These are phyloP conservation scores for Rhodocollybia butyracea DNA, from an alignment of 768 basidiomycete species.

Conservation along the genomic window DNA sequence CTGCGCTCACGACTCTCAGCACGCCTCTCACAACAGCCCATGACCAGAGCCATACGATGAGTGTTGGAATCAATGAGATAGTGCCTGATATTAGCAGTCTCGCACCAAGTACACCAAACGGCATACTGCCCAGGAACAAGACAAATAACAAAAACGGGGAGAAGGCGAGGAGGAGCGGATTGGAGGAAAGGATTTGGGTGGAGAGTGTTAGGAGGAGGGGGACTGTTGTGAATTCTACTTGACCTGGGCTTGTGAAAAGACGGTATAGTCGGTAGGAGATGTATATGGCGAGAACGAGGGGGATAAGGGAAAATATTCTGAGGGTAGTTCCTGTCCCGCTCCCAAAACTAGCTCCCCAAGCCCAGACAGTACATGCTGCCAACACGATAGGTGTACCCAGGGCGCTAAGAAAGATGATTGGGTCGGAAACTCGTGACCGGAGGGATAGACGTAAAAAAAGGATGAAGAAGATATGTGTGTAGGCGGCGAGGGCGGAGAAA, in stretches of 20 bases:
- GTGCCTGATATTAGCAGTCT: no score
- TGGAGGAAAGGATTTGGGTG: background rate
- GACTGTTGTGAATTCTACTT: background rate
- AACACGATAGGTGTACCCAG: slow-evolving; percentile 74
- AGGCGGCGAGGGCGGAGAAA: slow-evolving; percentile 67
- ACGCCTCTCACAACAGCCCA: slow-evolving; percentile 80
- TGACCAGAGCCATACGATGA: slow-evolving; percentile 66
- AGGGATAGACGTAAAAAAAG: no score
- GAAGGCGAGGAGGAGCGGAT: background rate
- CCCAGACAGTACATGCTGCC: slow-evolving; percentile 74
- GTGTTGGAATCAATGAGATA: slow-evolving; percentile 50
- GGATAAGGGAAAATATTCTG: slow-evolving; percentile 74
- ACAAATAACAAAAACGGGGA: background rate
- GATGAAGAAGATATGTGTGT: slow-evolving; percentile 71
- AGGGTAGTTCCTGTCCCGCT: slow-evolving; percentile 38
- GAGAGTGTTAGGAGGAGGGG: background rate
- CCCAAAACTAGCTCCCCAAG: slow-evolving; percentile 73
- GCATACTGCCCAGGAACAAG: no score
- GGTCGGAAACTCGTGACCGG: slow-evolving; percentile 59
- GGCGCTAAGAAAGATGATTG: slow-evolving; percentile 76
- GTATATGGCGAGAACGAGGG: slow-evolving; percentile 63
- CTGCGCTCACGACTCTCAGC: slow-evolving; percentile 71
- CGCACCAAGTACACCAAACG: no score
- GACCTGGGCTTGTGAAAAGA: background rate
- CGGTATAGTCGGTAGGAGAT: slow-evolving; percentile 59